Conservation (phyloP, 495 filamentous ascomycete species). For the Hyaloscypha hepaticicola region DNA sequence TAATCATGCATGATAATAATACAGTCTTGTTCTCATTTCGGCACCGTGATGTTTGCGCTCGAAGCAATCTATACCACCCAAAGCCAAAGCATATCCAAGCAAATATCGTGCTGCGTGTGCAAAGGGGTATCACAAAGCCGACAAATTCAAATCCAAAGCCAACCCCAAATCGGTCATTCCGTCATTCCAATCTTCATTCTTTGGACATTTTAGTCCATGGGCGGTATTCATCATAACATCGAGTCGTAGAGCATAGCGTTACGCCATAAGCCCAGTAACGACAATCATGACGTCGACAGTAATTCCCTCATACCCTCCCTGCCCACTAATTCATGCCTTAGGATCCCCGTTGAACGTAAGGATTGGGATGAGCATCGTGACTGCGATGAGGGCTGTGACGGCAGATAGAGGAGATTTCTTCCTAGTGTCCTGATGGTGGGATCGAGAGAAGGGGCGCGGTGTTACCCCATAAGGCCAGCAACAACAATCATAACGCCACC, state of each 20-base stretch:
- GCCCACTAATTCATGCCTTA: slow-evolving; percentile 26
- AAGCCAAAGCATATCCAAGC: not conserved
- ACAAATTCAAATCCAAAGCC: not conserved
- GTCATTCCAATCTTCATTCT: not conserved
- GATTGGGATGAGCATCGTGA: slow-evolving; percentile 47
- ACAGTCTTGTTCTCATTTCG: not conserved
- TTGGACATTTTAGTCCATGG: not conserved
- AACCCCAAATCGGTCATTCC: not conserved
- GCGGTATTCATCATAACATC: no score
- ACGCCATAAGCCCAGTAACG: slow-evolving; percentile 37
- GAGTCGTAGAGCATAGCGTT: no score
- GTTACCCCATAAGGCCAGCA: slow-evolving; percentile 35
- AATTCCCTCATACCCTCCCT: slow-evolving; percentile 40
- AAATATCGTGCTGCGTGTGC: not conserved
- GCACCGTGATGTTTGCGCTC: not conserved
- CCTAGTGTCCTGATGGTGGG: not conserved
- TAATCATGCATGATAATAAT: no score
- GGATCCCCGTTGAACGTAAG: slow-evolving; percentile 49
- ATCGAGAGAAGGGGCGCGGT: no score
- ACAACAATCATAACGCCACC: slow-evolving; percentile 44
- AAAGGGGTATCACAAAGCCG: slow-evolving; percentile 11
- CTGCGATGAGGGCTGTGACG: slow-evolving; percentile 52
- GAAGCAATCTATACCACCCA: not conserved
- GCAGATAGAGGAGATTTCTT: slow-evolving; percentile 29
- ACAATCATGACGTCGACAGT: slow-evolving; percentile 46